Percentiles rank a stretch among this genome's conserved stretches.
phyloP scores from a whole-genome alignment of 306 rosid species.

The Prunus davidiana region DNA sequence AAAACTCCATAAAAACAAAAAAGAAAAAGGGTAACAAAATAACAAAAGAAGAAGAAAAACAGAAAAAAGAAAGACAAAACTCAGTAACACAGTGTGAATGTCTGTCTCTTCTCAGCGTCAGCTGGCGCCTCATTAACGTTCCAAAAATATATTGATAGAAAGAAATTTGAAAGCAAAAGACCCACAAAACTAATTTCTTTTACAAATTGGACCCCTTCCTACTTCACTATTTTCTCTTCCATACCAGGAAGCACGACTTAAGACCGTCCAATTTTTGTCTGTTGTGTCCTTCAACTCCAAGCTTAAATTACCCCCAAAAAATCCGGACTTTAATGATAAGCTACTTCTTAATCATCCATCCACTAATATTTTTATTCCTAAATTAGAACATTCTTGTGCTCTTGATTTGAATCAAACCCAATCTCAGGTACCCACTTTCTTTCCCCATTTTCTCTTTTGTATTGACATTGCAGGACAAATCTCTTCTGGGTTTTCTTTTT shows the following conservation, averaged over 20 bases:
- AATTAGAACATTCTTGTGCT: slow-evolving; percentile 22
- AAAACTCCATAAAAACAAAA: neutral
- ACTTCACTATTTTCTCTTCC: neutral
- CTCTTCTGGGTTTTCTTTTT: slow-evolving; percentile 20
- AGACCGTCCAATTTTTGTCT: slow-evolving; percentile 33
- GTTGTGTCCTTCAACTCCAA: slow-evolving; percentile 23
- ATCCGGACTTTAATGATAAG: slow-evolving; percentile 13
- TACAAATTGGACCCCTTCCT: slow-evolving; percentile 7
- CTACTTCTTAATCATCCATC: neutral
- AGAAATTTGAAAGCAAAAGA: neutral
- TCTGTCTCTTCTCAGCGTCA: neutral
- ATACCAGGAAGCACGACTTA: slow-evolving; percentile 1
- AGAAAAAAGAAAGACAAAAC: neutral
- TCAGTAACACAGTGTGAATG: neutral
- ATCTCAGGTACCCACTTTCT: slow-evolving; percentile 27
- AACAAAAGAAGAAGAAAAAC: neutral
- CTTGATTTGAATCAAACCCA: slow-evolving; percentile 22
- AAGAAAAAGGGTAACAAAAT: neutral
- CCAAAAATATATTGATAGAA: neutral
- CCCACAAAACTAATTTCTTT: neutral
- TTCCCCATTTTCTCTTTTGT: neutral
- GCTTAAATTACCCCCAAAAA: slow-evolving; percentile 16
- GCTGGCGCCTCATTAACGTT: neutral
- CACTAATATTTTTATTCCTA: slow-evolving; percentile 9
- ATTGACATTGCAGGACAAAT: slow-evolving; percentile 14